Evolutionary conservation across 805 yeast genomes (phyloP), one percentile per base, ranked within the genome.

Genomic region (Yamadazyma kitorensis): DNA sequence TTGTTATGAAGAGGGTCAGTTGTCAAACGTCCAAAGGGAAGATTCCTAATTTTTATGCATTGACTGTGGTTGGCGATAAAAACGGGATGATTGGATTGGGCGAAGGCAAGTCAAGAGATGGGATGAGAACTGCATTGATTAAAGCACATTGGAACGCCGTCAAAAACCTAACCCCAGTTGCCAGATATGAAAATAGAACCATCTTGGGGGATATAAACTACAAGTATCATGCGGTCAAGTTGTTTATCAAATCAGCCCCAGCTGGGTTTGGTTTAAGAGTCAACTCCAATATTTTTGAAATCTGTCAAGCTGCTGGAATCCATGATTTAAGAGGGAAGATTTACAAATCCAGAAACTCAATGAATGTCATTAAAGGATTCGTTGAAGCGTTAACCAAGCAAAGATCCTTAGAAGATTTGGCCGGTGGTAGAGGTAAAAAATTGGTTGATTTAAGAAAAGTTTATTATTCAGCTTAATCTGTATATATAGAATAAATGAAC

Each of bases 21-120:
- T 86, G 87, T 56, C 95, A 87, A 71, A 91, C 97, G 2, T 80
- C 87, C 24, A 86, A 86, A 68, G 97, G 97, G 57, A 88, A 87
- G 57, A 86, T 86, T 45, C 78, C 82, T 33, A 76, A 86, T 24
- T 82, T 78, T 57, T 91, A 85, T 60, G 83, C 88, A 0, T 60
- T 93, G 43, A 91, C 88, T 10, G 84, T 88, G 23, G 96, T 85
- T 11, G 98, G 98, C 30, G 95, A 93, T 61, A 75, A 80, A 36
- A 84, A 86, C 45, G 98, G 98, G 44, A 84, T 87, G 82, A 71
- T 93, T 40, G 98, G 98, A 23, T 68, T 89, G 31, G 98, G 98
- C 31, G 95, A 88, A 59, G 98, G 98, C 43, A 86, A 86, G 54
- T 91, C 93, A 41, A 71, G 87, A 47, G 80, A 76, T 36, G 86